Conservation (phyloP, 2,329 filamentous ascomycete species). For the Cryphonectria naterciae region DNA sequence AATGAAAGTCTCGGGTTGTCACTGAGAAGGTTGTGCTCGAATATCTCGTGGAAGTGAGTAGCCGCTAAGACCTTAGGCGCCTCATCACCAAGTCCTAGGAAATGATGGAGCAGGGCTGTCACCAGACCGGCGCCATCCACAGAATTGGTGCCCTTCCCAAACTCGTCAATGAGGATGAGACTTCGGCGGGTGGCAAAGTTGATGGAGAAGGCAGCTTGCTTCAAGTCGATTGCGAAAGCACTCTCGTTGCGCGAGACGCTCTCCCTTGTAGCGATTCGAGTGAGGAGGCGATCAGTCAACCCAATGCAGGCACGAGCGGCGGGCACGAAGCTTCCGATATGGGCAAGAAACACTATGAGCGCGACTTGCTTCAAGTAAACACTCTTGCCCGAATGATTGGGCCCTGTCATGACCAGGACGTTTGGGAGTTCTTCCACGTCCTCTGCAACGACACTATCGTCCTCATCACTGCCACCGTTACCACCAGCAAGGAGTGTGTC, state of each 20-base stretch:
- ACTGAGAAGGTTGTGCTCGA: conserved; percentile 64
- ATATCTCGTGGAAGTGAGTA: conserved; percentile 73
- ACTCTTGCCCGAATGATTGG: conserved; percentile 96
- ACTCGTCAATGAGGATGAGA: conserved; percentile 90
- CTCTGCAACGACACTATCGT: conserved; percentile 27
- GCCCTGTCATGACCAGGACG: conserved; percentile 83
- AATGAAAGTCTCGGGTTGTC: conserved; percentile 58
- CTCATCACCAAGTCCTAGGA: conserved; percentile 49
- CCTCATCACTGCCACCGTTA: conserved; percentile 26
- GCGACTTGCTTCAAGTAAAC: conserved; percentile 94
- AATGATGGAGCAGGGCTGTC: conserved; percentile 60
- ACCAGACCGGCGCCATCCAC: conserved; percentile 63
- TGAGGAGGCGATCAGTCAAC: conserved; percentile 90
- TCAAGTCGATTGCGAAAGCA: conserved; percentile 76
- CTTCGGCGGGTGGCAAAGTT: conserved; percentile 76
- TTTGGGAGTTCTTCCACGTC: conserved; percentile 51
- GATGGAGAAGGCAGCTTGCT: conserved; percentile 80
- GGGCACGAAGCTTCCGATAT: conserved; percentile 91
- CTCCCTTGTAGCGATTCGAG: conserved; percentile 77
- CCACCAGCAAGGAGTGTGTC: conserved; percentile 73
- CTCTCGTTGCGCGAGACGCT: conserved; percentile 63
- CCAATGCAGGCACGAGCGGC: conserved; percentile 77
- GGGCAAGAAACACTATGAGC: conserved; percentile 87
- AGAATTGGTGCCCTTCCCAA: conserved; percentile 68
- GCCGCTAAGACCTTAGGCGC: conserved; percentile 63